phyloP scores from a whole-genome alignment of 352 stramenopile species.

The Globisporangium solare region DNA sequence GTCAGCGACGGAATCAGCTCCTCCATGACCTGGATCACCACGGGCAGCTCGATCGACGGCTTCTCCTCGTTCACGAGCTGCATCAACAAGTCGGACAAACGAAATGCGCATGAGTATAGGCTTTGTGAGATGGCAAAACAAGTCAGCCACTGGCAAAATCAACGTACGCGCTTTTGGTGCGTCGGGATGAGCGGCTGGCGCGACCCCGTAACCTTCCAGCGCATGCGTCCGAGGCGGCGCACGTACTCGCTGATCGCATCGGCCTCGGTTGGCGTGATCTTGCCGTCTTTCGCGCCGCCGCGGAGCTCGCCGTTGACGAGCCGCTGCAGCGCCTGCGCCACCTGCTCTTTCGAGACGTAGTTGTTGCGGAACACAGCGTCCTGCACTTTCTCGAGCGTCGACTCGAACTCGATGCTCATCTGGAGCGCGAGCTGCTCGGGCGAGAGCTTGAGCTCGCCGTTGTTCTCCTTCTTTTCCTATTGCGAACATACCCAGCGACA shows the following conservation, averaged over 20 bases:
- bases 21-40: slow-evolving; percentile 63
- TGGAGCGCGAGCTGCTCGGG: slow-evolving; percentile 69
- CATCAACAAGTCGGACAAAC: slow-evolving; percentile 1
- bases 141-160: background rate
- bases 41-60: slow-evolving; percentile 50
- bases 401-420: slow-evolving; percentile 83
- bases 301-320: slow-evolving; percentile 52
- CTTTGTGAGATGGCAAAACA: background rate
- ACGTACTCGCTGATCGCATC: slow-evolving; percentile 74
- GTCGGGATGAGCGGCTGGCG: slow-evolving; percentile 63
- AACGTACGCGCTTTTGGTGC: slow-evolving; percentile 33
- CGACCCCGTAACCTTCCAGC: slow-evolving; percentile 79
- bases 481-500: background rate
- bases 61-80: slow-evolving; percentile 56
- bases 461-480: slow-evolving; percentile 34
- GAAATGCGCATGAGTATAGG: too few relatives aligned
- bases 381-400: slow-evolving; percentile 74
- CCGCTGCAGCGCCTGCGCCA: slow-evolving; percentile 63
- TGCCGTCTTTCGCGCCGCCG: slow-evolving; percentile 38
- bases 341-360: slow-evolving; percentile 75
- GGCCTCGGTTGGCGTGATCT: slow-evolving; percentile 57
- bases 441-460: slow-evolving; percentile 40
- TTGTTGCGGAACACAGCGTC: slow-evolving; percentile 83
- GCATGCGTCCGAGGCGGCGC: slow-evolving; percentile 56
- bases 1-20: slow-evolving; percentile 69